These are phyloP conservation scores for Gaillardinia entomophila DNA, from an alignment of 805 yeast genomes.

Conservation along the genomic window DNA sequence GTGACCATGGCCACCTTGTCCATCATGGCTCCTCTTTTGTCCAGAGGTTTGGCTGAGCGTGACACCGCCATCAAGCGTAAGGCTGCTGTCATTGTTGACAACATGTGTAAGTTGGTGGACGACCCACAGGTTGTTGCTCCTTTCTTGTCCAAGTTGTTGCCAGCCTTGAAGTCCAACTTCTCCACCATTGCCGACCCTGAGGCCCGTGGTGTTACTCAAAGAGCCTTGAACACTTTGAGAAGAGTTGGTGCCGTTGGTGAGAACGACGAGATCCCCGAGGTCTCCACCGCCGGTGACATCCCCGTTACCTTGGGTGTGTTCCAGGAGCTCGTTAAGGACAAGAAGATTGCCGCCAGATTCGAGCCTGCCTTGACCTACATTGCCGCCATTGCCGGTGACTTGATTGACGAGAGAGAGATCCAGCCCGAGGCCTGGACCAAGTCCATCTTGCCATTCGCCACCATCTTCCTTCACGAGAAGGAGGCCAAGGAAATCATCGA, in stretches of 20 bases:
- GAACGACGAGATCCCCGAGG: slow-evolving; percentile 89
- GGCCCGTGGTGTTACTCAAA: slow-evolving; percentile 96
- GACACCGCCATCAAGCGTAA: slow-evolving; percentile 99
- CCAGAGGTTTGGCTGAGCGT: slow-evolving; percentile 99
- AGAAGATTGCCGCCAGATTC: slow-evolving; percentile 73
- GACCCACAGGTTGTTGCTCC: slow-evolving; percentile 99
- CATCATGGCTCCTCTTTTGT: slow-evolving; percentile 97
- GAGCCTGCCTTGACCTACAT: slow-evolving; percentile 70
- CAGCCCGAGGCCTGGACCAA: slow-evolving; percentile 90
- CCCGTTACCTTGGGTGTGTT: slow-evolving; percentile 80
- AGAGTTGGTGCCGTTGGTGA: slow-evolving; percentile 97
- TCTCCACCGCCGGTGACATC: slow-evolving; percentile 98
- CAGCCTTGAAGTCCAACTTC: slow-evolving; percentile 92
- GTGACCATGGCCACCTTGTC: slow-evolving; percentile 99
- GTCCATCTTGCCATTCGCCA: slow-evolving; percentile 87
- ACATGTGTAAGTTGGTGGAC: slow-evolving; percentile 99
- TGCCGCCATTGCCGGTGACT: slow-evolving; percentile 97
- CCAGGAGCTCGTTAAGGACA: slow-evolving; percentile 61
- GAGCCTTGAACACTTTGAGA: slow-evolving; percentile 95
- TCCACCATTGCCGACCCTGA: slow-evolving; percentile 99
- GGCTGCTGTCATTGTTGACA: slow-evolving; percentile 98
- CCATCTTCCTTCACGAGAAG: slow-evolving; percentile 91
- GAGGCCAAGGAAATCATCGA: slow-evolving; percentile 87
- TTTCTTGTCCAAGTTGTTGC: slow-evolving; percentile 90
- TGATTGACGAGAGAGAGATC: slow-evolving; percentile 93